Evolutionary conservation across 176 grass and related monocot species (phyloP).

Genomic region (Sorghum bicolor): Sorghum_bicolor_NCBIv3 NC_012872.2:52322001-52322500

Average conservation of each 20-base stretch:
- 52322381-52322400: constrained; percentile 5
- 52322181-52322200: not conserved
- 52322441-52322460: not conserved
- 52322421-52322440: not conserved
- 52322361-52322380: not conserved
- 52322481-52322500: not conserved
- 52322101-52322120: not conserved
- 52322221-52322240: not conserved
- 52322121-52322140: not conserved
- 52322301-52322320: constrained; percentile 6
- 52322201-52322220: constrained; percentile 4
- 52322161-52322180: not conserved
- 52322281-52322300: not conserved
- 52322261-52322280: not conserved
- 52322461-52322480: not conserved
- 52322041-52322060: not conserved
- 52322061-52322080: not conserved
- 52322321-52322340: not conserved
- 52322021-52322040: not conserved
- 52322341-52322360: not conserved
- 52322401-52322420: not conserved
- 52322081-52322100: not conserved
- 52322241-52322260: not conserved
- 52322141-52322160: not conserved
- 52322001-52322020: not conserved